Evolutionary conservation across 192 early-diverging fungal species (phyloP).

Genomic region (Funneliformis mosseae): DNA sequence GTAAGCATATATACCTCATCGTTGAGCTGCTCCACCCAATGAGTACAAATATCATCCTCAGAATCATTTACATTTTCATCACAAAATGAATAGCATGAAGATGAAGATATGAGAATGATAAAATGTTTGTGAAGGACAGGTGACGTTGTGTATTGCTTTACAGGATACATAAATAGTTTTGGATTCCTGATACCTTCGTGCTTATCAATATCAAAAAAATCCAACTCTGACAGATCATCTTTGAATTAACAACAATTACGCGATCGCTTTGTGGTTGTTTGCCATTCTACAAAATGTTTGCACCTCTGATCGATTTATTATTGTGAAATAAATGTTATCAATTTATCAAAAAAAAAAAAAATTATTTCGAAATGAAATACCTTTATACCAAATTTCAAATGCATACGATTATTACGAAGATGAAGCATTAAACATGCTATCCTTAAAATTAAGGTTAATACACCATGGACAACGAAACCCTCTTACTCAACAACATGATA

Average conservation of each 20-base stretch:
- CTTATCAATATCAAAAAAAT: conserved; percentile 26
- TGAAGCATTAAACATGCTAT: conserved; percentile 10
- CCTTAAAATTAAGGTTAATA: neutral
- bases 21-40: conserved; percentile 27
- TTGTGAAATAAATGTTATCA: no score
- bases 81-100: conserved; percentile 16
- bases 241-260: conserved; percentile 3
- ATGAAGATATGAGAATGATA: conserved; percentile 33
- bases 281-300: conserved; percentile 8
- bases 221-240: conserved; percentile 29
- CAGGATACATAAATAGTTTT: conserved; percentile 21
- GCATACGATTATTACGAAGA: conserved; percentile 20
- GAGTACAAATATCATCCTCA: conserved; percentile 28
- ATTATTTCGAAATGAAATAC: conserved; percentile 10
- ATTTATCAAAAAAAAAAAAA: no score
- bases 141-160: neutral
- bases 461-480: conserved; percentile 33
- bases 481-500: conserved; percentile 19
- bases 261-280: conserved; percentile 27
- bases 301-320: no score
- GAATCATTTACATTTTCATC: conserved; percentile 21
- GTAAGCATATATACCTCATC: no score
- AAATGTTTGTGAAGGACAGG: conserved; percentile 10
- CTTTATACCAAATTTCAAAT: conserved; percentile 26
- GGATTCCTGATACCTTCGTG: neutral